Conservation (phyloP, 768 basidiomycete species). For the Lactifluus pinguis region DNA sequence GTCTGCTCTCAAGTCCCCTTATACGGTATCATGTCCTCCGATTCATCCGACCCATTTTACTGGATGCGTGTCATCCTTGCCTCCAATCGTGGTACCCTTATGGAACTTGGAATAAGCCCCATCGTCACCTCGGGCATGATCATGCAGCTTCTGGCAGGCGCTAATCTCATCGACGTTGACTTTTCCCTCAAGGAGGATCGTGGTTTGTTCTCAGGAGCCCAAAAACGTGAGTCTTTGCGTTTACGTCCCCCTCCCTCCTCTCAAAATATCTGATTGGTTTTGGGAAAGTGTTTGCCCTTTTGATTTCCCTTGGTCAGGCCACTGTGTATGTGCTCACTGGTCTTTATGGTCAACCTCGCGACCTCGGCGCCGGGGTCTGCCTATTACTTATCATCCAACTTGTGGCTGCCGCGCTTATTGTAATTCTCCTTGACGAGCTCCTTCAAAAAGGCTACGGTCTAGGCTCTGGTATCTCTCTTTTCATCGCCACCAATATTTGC, state of each 20-base stretch:
- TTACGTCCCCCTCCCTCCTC: background rate
- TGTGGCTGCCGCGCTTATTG: conserved; percentile 87
- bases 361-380: conserved; percentile 94
- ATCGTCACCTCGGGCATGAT: conserved; percentile 99
- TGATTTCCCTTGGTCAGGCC: conserved; percentile 93
- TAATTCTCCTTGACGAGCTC: conserved; percentile 96
- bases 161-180: conserved; percentile 96
- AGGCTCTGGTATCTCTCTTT: conserved; percentile 95
- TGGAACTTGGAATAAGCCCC: conserved; percentile 98
- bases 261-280: background rate
- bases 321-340: conserved; percentile 97
- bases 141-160: conserved; percentile 97
- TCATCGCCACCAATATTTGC: conserved; percentile 99
- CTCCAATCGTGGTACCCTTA: conserved; percentile 95
- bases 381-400: conserved; percentile 95
- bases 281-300: conserved; percentile 81
- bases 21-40: conserved; percentile 99
- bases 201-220: conserved; percentile 89
- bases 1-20: conserved; percentile 99
- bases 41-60: conserved; percentile 97
- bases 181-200: conserved; percentile 96
- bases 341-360: conserved; percentile 88
- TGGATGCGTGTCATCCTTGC: conserved; percentile 99
- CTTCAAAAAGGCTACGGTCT: conserved; percentile 99
- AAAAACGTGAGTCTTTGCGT: conserved; percentile 68